Conservation (phyloP, 2,329 filamentous ascomycete species). For the Fusarium sp. region DNA sequence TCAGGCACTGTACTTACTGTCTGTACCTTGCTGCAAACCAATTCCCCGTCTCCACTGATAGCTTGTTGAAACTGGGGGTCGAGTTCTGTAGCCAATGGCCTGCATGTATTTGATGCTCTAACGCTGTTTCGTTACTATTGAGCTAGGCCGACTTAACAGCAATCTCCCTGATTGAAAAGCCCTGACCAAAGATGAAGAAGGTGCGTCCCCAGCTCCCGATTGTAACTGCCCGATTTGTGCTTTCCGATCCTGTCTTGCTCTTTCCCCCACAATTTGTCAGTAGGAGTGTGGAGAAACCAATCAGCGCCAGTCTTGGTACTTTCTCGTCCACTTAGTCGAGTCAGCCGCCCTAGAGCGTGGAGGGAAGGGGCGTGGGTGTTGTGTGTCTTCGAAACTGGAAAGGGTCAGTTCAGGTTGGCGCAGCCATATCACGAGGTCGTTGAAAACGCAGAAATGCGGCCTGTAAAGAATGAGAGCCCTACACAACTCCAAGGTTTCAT, state of each 20-base stretch:
- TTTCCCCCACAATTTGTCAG: slow-evolving; percentile 43
- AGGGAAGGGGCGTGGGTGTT: slow-evolving; percentile 24
- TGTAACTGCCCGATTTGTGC: slow-evolving; percentile 35
- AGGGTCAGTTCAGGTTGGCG: slow-evolving; percentile 27
- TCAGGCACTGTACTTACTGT: not conserved
- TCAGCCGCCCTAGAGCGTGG: slow-evolving; percentile 11
- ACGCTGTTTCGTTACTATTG: not conserved
- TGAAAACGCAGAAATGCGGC: slow-evolving; percentile 42
- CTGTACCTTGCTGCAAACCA: not conserved
- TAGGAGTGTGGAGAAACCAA: slow-evolving; percentile 46
- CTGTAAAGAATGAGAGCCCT: slow-evolving; percentile 17
- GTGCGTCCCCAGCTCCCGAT: slow-evolving; percentile 30
- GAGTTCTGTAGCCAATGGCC: not conserved
- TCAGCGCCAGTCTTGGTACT: slow-evolving; percentile 23
- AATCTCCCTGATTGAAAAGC: slow-evolving; percentile 6
- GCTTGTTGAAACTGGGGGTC: not conserved
- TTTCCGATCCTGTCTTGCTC: slow-evolving; percentile 25
- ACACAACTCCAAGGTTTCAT: not conserved
- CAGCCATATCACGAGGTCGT: slow-evolving; percentile 40
- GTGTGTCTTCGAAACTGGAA: slow-evolving; percentile 17
- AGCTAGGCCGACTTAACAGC: slow-evolving; percentile 1
- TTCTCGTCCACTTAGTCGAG: slow-evolving; percentile 35
- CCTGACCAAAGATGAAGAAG: slow-evolving; percentile 9
- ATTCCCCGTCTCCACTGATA: slow-evolving; percentile 15
- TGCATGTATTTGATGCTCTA: not conserved